Base-by-base conservation (phyloP, 1,139 yeast species). In the Saccharomyces hybrid region DNA sequence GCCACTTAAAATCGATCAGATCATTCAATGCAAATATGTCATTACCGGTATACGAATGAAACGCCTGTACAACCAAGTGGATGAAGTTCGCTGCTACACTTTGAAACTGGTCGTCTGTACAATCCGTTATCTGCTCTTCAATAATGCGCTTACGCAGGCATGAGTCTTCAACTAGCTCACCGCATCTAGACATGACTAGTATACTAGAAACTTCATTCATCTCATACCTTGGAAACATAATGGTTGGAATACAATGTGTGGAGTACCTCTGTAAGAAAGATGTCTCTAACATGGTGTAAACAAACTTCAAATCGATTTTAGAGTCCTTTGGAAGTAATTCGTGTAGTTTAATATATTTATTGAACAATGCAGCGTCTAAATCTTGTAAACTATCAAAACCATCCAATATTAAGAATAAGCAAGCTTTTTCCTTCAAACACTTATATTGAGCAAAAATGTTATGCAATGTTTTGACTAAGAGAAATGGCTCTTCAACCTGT, bases 11-110 rank as follows among this genome's bases (percentile, higher is more conserved):
- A 51, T 65, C 69, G n/a, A 67, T 59, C 49, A 69, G 52, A 47
- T 67, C 71, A 50, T 57, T 60, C 31, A 68, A 53, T 3, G 67
- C 62, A 12, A 54, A 54, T 2, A 68, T 51, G 52, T 68, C 61
- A 51, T 66, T 67, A 4, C 72, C 72, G 2, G 71, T 66, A 51
- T 69, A 69, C 24, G 68, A 61, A 52, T 64, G 65, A 50, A 69
- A 66, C 2, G 71, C 57, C 50, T 69, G 70, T 12, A 65, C 59
- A 5, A 68, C 64, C 44, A 68, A 55, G 46, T 60, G 61, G 42
- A 68, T 63, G 49, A 65, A 68, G 52, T 65, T 62, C 3, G 55
- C 51, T 2, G 64, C 61, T 4, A 64, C 57, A 31, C 52, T 55
- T 3, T 54, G 49, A 7, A 58, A 54, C 32, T 58, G 58, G 5